A percentile compares a stretch with the other conserved stretches of the same genome.
Evolutionary conservation across 106 monocot genomes (phyloP).

Genomic region (Platanthera zijinensis): DNA sequence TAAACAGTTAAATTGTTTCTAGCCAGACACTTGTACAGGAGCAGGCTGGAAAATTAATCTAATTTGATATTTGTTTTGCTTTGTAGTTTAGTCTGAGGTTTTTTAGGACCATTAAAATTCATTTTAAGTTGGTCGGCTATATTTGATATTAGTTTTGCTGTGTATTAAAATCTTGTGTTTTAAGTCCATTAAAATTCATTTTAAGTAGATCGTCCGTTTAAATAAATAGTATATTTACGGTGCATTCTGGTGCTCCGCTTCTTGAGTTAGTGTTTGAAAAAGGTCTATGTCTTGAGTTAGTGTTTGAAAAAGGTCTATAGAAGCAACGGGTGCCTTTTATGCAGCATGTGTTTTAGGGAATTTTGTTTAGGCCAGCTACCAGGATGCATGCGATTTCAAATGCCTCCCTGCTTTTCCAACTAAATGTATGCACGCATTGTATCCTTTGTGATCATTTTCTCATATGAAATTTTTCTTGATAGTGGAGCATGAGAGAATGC

Average conservation of each 20-base stretch:
- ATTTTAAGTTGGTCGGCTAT: too few relatives aligned
- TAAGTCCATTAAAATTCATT: background rate
- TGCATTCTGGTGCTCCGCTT: background rate
- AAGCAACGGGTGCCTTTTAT: background rate
- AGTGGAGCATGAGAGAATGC: conserved; percentile 91
- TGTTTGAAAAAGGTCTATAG: background rate
- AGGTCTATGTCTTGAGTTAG: too few relatives aligned
- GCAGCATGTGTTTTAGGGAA: background rate
- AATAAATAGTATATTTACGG: background rate
- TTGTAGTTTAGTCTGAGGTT: too few relatives aligned
- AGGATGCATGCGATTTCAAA: background rate
- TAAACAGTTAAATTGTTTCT: too few relatives aligned
- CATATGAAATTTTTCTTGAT: conserved; percentile 1
- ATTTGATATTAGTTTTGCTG: too few relatives aligned
- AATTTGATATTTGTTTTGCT: too few relatives aligned
- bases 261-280: background rate
- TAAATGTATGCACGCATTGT: background rate
- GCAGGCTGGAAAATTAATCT: too few relatives aligned
- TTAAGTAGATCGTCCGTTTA: background rate
- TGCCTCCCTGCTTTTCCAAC: background rate
- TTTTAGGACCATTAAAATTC: too few relatives aligned
- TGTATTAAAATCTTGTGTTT: background rate
- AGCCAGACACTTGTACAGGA: too few relatives aligned
- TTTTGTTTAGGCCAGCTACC: background rate
- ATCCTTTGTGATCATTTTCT: background rate